Evolutionary conservation across 352 stramenopile species (phyloP).

Genomic region (Phytophthora syringae): DNA sequence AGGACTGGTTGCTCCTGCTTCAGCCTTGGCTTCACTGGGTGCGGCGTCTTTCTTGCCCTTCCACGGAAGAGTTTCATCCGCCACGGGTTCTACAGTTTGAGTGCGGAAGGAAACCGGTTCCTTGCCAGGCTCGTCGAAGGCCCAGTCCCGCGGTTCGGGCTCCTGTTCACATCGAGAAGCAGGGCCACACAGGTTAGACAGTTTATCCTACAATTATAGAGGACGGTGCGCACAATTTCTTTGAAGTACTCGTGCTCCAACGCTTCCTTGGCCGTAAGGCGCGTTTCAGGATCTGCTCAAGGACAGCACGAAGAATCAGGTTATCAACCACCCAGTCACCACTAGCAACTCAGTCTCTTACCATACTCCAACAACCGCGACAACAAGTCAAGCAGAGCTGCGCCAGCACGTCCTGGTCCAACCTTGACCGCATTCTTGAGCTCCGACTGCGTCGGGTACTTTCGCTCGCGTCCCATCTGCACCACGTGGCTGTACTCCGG

Average conservation of each 20-base stretch:
- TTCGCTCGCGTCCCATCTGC: slow-evolving; percentile 85
- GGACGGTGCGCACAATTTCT: slow-evolving; percentile 67
- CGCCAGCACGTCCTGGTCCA: slow-evolving; percentile 68
- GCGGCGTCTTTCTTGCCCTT: slow-evolving; percentile 66
- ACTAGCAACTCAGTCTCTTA: slow-evolving; percentile 24
- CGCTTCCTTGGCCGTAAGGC: slow-evolving; percentile 92
- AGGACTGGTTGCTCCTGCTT: slow-evolving; percentile 33
- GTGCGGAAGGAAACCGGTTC: slow-evolving; percentile 88
- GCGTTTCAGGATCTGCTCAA: slow-evolving; percentile 79
- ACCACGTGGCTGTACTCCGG: slow-evolving; percentile 86
- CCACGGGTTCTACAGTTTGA: slow-evolving; percentile 77
- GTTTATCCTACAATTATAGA: neutral
- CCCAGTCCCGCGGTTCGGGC: slow-evolving; percentile 85
- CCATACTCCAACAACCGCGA: slow-evolving; percentile 85
- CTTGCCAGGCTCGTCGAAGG: slow-evolving; percentile 88
- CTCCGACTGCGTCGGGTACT: slow-evolving; percentile 85
- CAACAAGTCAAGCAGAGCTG: slow-evolving; percentile 79
- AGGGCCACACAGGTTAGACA: slow-evolving; percentile 1
- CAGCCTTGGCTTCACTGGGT: slow-evolving; percentile 32
- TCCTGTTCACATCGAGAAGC: slow-evolving; percentile 46
- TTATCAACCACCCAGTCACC: neutral
- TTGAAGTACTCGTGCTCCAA: slow-evolving; percentile 95
- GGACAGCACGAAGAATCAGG: neutral
- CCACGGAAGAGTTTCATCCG: slow-evolving; percentile 77
- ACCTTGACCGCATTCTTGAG: slow-evolving; percentile 89